phyloP scores from a whole-genome alignment of 2,329 filamentous ascomycete species.

The Sporothrix brasiliensis region DNA sequence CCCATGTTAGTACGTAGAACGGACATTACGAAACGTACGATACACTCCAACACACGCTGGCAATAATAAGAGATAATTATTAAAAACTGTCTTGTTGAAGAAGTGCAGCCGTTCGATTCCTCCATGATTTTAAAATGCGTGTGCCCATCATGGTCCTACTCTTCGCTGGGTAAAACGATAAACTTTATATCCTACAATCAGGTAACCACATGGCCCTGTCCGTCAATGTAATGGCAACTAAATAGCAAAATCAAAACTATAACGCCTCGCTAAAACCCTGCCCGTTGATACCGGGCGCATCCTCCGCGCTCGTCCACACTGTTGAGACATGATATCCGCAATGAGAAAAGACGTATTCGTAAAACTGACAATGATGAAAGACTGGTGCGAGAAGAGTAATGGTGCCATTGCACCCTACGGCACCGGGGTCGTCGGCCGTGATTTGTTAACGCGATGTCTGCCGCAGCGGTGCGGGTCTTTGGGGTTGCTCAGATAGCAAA shows the following conservation, averaged over 20 bases:
- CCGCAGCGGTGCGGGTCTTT: slow-evolving; percentile 62
- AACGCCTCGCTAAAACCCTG: slow-evolving; percentile 15
- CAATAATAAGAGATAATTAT: background rate
- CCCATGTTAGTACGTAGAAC: background rate
- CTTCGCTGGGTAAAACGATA: background rate
- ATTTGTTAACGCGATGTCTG: slow-evolving; percentile 51
- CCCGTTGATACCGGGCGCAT: background rate
- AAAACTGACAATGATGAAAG: background rate
- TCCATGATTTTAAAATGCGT: background rate
- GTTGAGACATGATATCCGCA: slow-evolving; percentile 10
- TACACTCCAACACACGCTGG: background rate
- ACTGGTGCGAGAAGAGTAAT: background rate
- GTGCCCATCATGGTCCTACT: background rate
- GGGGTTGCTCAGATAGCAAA: slow-evolving; percentile 64
- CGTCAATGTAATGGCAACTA: background rate
- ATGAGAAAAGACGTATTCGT: slow-evolving; percentile 1
- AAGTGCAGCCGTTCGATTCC: background rate
- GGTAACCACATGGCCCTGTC: background rate
- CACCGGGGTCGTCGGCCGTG: slow-evolving; percentile 35
- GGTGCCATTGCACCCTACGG: background rate
- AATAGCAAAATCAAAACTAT: background rate
- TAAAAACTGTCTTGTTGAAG: background rate
- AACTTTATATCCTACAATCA: slow-evolving; percentile 5
- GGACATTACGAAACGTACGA: background rate
- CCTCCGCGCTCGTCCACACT: slow-evolving; percentile 9